Evolutionary conservation across 192 early-diverging fungal genomes (phyloP).

Genomic region (Cetraspora pellucida): DNA sequence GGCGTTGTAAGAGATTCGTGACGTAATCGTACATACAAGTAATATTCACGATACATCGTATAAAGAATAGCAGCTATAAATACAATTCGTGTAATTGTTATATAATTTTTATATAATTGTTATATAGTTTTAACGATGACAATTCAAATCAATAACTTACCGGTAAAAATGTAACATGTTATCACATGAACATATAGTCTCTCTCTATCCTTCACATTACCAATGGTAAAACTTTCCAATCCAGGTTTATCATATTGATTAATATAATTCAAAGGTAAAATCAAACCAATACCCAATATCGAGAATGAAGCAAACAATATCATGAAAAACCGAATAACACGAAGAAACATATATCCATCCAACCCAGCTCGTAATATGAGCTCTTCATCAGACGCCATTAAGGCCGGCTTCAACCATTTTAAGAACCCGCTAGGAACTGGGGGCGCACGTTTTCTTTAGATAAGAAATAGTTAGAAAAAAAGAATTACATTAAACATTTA

Average conservation of each 20-base stretch:
- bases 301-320: conserved; percentile 64
- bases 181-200: conserved; percentile 76
- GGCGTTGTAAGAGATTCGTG: conserved; percentile 62
- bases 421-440: conserved; percentile 54
- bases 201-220: conserved; percentile 61
- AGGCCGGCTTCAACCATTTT: conserved; percentile 60
- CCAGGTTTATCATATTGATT: conserved; percentile 52
- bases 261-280: conserved; percentile 74
- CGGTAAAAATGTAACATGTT: conserved; percentile 50
- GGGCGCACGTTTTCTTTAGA: conserved; percentile 53
- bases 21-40: conserved; percentile 61
- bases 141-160: conserved; percentile 46
- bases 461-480: not conserved
- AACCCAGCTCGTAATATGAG: conserved; percentile 62
- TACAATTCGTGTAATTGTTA: not conserved
- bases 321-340: conserved; percentile 65
- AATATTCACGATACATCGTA: conserved; percentile 56
- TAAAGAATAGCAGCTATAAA: conserved; percentile 38
- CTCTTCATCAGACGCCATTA: conserved; percentile 56
- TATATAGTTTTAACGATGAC: not conserved
- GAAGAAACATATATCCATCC: conserved; percentile 81
- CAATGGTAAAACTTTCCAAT: conserved; percentile 65
- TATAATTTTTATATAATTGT: not conserved
- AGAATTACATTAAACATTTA: not conserved
- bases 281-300: conserved; percentile 55